phyloP scores from a whole-genome alignment of 257 asterid genomes.

The Solanum okadae region DNA sequence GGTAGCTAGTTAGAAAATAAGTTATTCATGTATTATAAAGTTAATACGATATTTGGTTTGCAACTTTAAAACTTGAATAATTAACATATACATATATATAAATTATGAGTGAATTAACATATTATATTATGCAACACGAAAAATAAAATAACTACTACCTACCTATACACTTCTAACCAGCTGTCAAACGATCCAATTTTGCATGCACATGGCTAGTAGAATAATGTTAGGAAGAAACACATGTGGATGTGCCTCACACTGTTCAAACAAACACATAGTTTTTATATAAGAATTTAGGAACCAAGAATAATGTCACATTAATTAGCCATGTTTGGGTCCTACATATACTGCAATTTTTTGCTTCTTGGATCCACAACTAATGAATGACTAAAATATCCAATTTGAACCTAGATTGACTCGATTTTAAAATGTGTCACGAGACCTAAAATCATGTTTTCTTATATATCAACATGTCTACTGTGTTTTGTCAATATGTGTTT shows the following conservation, averaged over 20 bases:
- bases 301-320: background rate
- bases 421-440: background rate
- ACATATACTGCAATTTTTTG: background rate
- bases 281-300: background rate
- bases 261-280: background rate
- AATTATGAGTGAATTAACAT: too few relatives aligned
- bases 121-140: too few relatives aligned
- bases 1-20: too few relatives aligned
- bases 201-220: conserved; percentile 2
- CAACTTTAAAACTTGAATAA: too few relatives aligned
- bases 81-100: too few relatives aligned
- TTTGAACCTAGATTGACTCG: background rate
- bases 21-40: too few relatives aligned
- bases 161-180: background rate
- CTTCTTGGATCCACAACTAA: background rate
- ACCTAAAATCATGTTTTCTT: background rate
- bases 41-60: too few relatives aligned
- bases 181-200: background rate
- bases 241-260: background rate
- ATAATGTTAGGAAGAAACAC: background rate
- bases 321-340: background rate
- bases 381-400: background rate
- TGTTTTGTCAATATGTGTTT: too few relatives aligned
- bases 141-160: background rate
- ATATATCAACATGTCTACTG: background rate